phyloP scores from a whole-genome alignment of 306 rosid genomes.

The Urtica urens region DNA sequence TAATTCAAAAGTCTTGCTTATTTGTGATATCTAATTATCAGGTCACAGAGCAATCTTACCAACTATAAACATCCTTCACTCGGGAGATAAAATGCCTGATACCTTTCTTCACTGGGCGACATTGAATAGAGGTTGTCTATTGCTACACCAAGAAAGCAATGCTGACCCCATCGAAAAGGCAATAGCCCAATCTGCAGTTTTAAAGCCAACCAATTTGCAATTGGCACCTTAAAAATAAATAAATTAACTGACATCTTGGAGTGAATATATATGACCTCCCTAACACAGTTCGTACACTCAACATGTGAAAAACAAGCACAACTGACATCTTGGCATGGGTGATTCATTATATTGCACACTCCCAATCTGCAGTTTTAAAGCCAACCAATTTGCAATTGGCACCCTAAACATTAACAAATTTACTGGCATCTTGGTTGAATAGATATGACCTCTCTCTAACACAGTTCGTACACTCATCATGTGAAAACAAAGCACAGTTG shows the following conservation, averaged over 20 bases:
- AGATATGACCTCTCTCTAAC: constrained; percentile 79
- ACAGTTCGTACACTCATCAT: too few species aligned
- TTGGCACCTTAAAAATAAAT: constrained; percentile 95
- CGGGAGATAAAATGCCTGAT: constrained; percentile 68
- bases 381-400: constrained; percentile 99
- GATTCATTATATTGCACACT: constrained; percentile 64
- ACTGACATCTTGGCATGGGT: constrained; percentile 81
- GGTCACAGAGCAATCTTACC: constrained; percentile 99
- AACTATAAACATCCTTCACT: constrained; percentile 95
- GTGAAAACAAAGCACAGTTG: too few species aligned
- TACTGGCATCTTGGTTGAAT: constrained; percentile 93
- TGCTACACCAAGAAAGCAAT: constrained; percentile 94
- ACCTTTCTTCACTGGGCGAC: constrained; percentile 89
- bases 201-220: constrained; percentile 99
- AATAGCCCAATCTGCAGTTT: constrained; percentile 99
- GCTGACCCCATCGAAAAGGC: constrained; percentile 95
- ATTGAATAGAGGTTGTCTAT: constrained; percentile 72
- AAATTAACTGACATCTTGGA: constrained; percentile 97
- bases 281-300: constrained; percentile 69
- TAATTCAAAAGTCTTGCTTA: constrained; percentile 54
- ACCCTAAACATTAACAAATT: constrained; percentile 91
- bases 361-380: constrained; percentile 99
- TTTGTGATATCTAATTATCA: constrained; percentile 57
- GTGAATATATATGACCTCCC: constrained; percentile 75
- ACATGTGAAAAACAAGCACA: too few species aligned